Evolutionary conservation across 1,284 basidiomycete species (phyloP).

Genomic region (Ceratobasidium sp.): DNA sequence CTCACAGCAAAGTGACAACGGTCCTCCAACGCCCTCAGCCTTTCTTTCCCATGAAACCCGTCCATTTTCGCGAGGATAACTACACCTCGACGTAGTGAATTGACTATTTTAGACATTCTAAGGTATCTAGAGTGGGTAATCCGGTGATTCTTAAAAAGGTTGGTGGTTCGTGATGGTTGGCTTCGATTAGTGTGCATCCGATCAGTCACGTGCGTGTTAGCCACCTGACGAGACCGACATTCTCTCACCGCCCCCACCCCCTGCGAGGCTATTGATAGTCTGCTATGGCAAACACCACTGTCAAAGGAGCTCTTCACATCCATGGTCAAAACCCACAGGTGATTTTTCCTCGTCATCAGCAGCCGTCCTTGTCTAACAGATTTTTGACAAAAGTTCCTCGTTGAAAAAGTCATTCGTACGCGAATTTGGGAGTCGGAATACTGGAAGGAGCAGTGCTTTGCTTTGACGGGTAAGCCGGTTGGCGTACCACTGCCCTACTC

Average conservation of each 20-base stretch:
- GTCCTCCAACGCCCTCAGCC: slow-evolving; percentile 36
- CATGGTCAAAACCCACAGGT: slow-evolving; percentile 96
- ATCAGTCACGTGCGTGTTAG: background rate
- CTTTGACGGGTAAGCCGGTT: slow-evolving; percentile 72
- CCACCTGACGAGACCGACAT: background rate
- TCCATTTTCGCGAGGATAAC: slow-evolving; percentile 6
- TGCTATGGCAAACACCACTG: slow-evolving; percentile 87
- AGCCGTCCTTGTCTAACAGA: background rate
- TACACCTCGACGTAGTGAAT: slow-evolving; percentile 5
- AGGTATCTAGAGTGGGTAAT: background rate
- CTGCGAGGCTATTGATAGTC: background rate
- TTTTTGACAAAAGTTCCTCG: slow-evolving; percentile 71
- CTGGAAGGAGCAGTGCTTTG: slow-evolving; percentile 98
- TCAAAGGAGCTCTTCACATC: slow-evolving; percentile 79
- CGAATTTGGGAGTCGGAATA: slow-evolving; percentile 94
- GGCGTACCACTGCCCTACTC: background rate
- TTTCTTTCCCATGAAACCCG: slow-evolving; percentile 18
- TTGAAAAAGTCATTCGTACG: slow-evolving; percentile 95
- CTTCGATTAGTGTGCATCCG: background rate
- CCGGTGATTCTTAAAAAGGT: background rate
- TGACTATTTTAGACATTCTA: background rate
- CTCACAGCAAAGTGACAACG: slow-evolving; percentile 40
- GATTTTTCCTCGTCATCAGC: slow-evolving; percentile 23
- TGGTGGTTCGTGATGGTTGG: background rate
- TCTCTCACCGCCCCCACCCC: background rate